Evolutionary conservation across 2,329 filamentous ascomycete genomes (phyloP).

Genomic region (Nakataea oryzae): DNA sequence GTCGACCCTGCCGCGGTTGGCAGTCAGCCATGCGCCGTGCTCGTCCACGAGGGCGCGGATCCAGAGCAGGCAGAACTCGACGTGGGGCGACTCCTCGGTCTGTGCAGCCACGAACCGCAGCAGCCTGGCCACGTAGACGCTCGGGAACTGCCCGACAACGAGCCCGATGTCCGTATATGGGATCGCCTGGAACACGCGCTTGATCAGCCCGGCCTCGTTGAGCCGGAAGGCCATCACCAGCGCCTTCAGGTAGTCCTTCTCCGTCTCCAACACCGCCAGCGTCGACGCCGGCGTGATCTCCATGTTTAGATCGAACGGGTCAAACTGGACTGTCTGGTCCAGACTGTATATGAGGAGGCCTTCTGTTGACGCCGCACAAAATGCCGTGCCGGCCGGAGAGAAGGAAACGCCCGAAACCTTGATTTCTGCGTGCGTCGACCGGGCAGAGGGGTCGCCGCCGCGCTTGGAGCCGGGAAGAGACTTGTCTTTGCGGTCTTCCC

Average conservation of each 20-base stretch:
- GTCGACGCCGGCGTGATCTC: constrained; percentile 85
- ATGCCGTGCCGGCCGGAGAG: constrained; percentile 77
- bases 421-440: constrained; percentile 70
- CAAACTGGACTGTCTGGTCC: constrained; percentile 75
- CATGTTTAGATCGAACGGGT: constrained; percentile 92
- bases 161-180: constrained; percentile 66
- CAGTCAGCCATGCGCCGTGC: constrained; percentile 78
- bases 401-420: constrained; percentile 79
- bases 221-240: constrained; percentile 95
- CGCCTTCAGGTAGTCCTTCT: constrained; percentile 80
- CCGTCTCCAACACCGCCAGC: constrained; percentile 52
- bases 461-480: constrained; percentile 78
- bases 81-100: constrained; percentile 80
- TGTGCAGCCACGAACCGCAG: constrained; percentile 81
- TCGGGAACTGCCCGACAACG: constrained; percentile 68
- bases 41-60: constrained; percentile 71
- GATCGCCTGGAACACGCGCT: constrained; percentile 75
- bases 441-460: constrained; percentile 68
- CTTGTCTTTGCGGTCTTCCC: constrained; percentile 71
- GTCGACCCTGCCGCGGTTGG: constrained; percentile 68
- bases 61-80: constrained; percentile 93
- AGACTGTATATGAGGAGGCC: constrained; percentile 89
- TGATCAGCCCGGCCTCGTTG: constrained; percentile 73
- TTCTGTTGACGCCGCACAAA: constrained; percentile 92
- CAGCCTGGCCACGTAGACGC: constrained; percentile 76